These are phyloP conservation scores for Raphanus sativus DNA, from an alignment of 345 rosid genomes.

Conservation along the genomic window DNA sequence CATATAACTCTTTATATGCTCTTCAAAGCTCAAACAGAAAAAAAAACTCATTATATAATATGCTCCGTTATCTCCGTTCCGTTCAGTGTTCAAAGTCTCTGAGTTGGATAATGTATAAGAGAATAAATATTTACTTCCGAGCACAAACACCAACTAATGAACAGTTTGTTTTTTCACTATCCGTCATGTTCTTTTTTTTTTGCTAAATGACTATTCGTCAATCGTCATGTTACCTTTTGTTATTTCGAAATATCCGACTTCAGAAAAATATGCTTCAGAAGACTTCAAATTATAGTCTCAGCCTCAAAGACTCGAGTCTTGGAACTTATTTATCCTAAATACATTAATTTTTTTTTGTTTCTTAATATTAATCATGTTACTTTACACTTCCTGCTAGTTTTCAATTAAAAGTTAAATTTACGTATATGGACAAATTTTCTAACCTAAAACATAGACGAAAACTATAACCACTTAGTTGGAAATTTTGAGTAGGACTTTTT, in stretches of 20 bases:
- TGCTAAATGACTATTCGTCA: too few relatives aligned
- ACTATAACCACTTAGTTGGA: neutral
- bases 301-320: neutral
- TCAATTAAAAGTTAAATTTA: neutral
- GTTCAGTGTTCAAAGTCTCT: neutral
- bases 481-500: neutral
- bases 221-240: constrained; percentile 6
- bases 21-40: neutral
- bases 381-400: neutral
- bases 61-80: neutral
- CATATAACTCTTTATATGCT: constrained; percentile 1
- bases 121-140: neutral
- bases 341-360: neutral
- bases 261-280: neutral
- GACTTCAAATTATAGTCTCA: neutral
- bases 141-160: neutral
- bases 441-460: neutral
- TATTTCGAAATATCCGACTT: neutral
- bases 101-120: neutral
- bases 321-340: neutral
- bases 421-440: neutral
- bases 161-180: neutral
- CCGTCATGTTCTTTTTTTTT: neutral
- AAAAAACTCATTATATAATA: neutral
- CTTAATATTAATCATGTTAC: neutral